Percentiles rank a stretch among this genome's conserved stretches.
phyloP scores from a whole-genome alignment of 805 yeast genomes.

The Sporopachydermia quercuum region DNA sequence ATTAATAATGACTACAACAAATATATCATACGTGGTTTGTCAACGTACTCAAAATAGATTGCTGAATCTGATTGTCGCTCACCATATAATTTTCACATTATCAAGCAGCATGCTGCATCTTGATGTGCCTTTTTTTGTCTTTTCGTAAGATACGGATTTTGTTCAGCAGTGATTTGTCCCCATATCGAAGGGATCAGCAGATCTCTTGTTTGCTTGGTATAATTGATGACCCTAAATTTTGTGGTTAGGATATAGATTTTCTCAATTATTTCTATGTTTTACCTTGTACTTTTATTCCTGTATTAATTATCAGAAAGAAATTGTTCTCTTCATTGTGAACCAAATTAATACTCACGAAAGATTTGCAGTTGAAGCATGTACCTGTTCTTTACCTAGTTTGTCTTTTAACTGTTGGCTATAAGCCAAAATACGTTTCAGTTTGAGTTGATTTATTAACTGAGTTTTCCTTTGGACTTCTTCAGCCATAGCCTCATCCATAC shows the following conservation, averaged over 20 bases:
- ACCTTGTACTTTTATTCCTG: too few relatives aligned
- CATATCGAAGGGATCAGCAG: slow-evolving; percentile 10
- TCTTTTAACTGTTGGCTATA: background rate
- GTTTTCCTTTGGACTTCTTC: slow-evolving; percentile 1
- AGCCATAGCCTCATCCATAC: background rate
- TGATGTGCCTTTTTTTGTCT: background rate
- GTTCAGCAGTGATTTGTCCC: slow-evolving; percentile 9
- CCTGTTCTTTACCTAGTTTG: background rate
- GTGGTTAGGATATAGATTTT: background rate
- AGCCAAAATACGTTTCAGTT: background rate
- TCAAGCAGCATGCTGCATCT: background rate
- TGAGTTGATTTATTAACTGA: background rate
- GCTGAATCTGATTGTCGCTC: too few relatives aligned
- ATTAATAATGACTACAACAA: too few relatives aligned
- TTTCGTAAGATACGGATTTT: slow-evolving; percentile 9
- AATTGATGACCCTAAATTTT: slow-evolving; percentile 7
- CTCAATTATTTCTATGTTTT: too few relatives aligned
- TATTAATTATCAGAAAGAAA: background rate
- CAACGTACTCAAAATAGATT: too few relatives aligned
- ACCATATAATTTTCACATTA: too few relatives aligned
- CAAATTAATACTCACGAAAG: background rate
- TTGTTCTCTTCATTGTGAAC: too few relatives aligned
- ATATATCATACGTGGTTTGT: too few relatives aligned
- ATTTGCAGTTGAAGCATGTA: background rate
- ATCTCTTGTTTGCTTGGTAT: slow-evolving; percentile 9